phyloP scores from a whole-genome alignment of 1,284 basidiomycete genomes.

The Trichosporon sp. region DNA sequence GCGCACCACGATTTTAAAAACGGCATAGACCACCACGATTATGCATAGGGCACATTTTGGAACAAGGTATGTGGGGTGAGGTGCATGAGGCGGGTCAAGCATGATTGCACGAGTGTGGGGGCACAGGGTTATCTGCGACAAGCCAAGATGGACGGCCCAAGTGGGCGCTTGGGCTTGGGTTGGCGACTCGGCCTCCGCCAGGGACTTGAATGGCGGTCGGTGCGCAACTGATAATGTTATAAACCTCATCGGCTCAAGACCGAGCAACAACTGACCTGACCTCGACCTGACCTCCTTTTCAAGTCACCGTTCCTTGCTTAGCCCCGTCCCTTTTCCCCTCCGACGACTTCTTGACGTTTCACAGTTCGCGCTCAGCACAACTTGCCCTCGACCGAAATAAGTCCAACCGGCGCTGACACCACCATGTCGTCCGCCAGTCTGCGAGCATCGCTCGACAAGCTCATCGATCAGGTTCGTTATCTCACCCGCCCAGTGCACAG shows the following conservation, averaged over 20 bases:
- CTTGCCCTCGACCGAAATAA: too few relatives aligned
- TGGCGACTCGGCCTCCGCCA: background rate
- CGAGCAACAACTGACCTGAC: background rate
- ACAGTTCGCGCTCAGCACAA: too few relatives aligned
- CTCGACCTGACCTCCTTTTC: constrained; percentile 11
- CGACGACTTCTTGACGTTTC: background rate
- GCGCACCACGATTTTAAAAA: background rate
- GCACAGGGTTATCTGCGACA: background rate
- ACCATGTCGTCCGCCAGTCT: background rate
- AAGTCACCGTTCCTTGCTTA: background rate
- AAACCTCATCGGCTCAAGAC: background rate
- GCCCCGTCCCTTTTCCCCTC: background rate
- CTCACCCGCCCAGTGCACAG: too few relatives aligned
- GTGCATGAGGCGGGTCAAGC: too few relatives aligned
- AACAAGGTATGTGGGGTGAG: background rate
- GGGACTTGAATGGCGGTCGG: background rate
- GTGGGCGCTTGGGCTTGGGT: constrained; percentile 4
- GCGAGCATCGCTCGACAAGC: background rate
- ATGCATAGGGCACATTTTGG: constrained; percentile 10
- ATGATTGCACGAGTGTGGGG: too few relatives aligned
- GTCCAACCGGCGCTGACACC: background rate
- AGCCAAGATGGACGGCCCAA: background rate
- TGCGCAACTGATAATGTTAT: constrained; percentile 6
- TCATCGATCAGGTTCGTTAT: background rate
- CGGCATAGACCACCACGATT: constrained; percentile 18